These are phyloP conservation scores for Orbilia javanica DNA, from an alignment of 2,329 filamentous ascomycete genomes.

Conservation along the genomic window DNA sequence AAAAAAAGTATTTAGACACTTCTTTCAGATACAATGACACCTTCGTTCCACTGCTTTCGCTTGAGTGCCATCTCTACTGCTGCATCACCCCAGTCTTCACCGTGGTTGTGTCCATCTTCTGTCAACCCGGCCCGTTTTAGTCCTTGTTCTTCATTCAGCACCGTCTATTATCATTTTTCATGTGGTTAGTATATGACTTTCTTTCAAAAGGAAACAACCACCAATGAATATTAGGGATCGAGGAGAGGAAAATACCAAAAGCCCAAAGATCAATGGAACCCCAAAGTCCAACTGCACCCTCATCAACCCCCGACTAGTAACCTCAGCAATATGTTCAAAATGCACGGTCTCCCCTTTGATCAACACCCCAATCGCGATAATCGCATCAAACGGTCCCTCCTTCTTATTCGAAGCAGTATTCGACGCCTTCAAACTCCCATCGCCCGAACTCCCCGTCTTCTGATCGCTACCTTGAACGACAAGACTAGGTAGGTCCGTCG, in stretches of 20 bases:
- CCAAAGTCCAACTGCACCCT: slow-evolving; percentile 89
- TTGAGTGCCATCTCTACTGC: slow-evolving; percentile 95
- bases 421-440: slow-evolving; percentile 36
- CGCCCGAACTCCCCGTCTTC: slow-evolving; percentile 61
- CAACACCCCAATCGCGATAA: slow-evolving; percentile 93
- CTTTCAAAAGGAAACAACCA: background rate
- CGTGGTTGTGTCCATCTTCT: slow-evolving; percentile 85
- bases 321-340: slow-evolving; percentile 97
- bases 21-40: slow-evolving; percentile 64
- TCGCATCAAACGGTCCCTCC: slow-evolving; percentile 83
- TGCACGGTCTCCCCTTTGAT: slow-evolving; percentile 99
- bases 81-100: slow-evolving; percentile 93
- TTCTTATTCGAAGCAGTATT: slow-evolving; percentile 60
- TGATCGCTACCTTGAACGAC: slow-evolving; percentile 17
- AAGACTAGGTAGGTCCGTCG: slow-evolving; percentile 55
- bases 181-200: background rate
- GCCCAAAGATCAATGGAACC: slow-evolving; percentile 89
- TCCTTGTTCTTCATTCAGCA: slow-evolving; percentile 89
- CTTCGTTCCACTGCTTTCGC: slow-evolving; percentile 83
- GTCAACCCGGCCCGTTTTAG: slow-evolving; percentile 82
- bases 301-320: slow-evolving; percentile 93
- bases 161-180: slow-evolving; percentile 73
- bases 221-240: background rate
- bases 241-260: slow-evolving; percentile 64
- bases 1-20: slow-evolving; percentile 4